Percentiles rank a stretch among this genome's conserved stretches.
Evolutionary conservation across 257 asterid species (phyloP).

Genomic region (Anisodus acutangulus): DNA sequence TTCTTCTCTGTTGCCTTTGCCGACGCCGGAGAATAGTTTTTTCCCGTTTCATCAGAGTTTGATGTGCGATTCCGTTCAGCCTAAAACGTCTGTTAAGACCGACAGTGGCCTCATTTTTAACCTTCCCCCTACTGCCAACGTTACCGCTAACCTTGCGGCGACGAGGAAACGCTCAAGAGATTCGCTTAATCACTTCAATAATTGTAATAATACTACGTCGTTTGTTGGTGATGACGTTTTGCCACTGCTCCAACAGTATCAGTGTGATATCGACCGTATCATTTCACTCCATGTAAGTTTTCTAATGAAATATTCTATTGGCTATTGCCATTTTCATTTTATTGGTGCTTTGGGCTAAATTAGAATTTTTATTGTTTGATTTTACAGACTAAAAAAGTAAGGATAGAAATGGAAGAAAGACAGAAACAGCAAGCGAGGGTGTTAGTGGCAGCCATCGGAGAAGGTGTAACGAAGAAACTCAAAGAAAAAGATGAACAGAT

Average conservation of each 20-base stretch:
- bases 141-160: neutral
- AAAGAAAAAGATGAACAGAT: slow-evolving; percentile 80
- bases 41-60: slow-evolving; percentile 42
- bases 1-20: slow-evolving; percentile 34
- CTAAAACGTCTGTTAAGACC: slow-evolving; percentile 60
- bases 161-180: slow-evolving; percentile 65
- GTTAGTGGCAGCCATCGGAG: slow-evolving; percentile 57
- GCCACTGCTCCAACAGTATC: slow-evolving; percentile 59
- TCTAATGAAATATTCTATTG: neutral
- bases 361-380: neutral
- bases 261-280: slow-evolving; percentile 61
- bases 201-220: slow-evolving; percentile 33
- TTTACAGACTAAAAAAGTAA: slow-evolving; percentile 56
- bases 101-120: slow-evolving; percentile 63
- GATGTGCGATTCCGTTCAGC: slow-evolving; percentile 50
- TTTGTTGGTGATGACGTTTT: slow-evolving; percentile 47
- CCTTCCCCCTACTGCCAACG: slow-evolving; percentile 28
- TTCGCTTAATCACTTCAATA: slow-evolving; percentile 39
- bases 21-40: slow-evolving; percentile 43
- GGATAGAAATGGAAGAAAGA: slow-evolving; percentile 68
- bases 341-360: neutral
- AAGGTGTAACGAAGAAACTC: slow-evolving; percentile 52
- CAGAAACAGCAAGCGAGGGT: slow-evolving; percentile 62
- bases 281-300: slow-evolving; percentile 68
- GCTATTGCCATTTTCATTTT: neutral